phyloP scores from a whole-genome alignment of 768 basidiomycete genomes.

The Artomyces pyxidatus region DNA sequence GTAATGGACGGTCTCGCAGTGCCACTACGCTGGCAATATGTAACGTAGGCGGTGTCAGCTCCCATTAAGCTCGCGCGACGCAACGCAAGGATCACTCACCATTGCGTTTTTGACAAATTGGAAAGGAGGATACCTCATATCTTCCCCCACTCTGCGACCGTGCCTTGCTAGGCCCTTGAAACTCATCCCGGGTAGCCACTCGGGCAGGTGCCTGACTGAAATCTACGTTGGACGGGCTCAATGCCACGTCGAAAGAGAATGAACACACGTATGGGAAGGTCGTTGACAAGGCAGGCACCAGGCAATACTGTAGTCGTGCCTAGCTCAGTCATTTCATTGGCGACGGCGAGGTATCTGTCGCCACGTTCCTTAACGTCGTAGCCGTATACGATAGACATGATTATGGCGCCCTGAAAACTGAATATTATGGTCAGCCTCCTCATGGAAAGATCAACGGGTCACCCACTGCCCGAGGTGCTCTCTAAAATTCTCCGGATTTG shows the following conservation, averaged over 20 bases:
- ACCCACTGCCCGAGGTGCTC: slow-evolving; percentile 2
- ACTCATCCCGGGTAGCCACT: slow-evolving; percentile 8
- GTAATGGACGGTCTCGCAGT: neutral
- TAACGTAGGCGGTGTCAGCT: too few species aligned
- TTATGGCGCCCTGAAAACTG: neutral
- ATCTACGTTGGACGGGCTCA: too few species aligned
- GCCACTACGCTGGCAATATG: neutral
- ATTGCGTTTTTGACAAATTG: neutral
- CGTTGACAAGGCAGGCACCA: neutral
- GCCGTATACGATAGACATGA: neutral
- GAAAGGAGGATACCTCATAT: slow-evolving; percentile 1
- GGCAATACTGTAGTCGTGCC: neutral
- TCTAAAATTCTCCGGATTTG: neutral
- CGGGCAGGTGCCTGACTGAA: slow-evolving; percentile 5
- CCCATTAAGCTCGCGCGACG: too few species aligned
- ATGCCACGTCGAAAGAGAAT: neutral
- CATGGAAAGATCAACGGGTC: neutral
- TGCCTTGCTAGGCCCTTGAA: neutral
- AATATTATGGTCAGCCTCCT: neutral
- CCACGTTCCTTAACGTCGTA: neutral
- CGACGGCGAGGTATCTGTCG: neutral
- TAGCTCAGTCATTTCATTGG: neutral
- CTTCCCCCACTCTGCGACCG: neutral
- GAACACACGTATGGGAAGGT: slow-evolving; percentile 5
- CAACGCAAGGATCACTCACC: neutral